Evolutionary conservation across 176 grass and related monocot genomes (phyloP).

Genomic region (barley (Hordeum vulgare)): MorexV3_pseudomolecules_assembly NC_058521.1:533131268-533131767

Average conservation of each 20-base stretch:
- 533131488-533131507: background rate
- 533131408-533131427: background rate
- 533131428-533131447: background rate
- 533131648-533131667: no score
- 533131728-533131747: no score
- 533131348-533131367: background rate
- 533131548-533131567: no score
- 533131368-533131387: background rate
- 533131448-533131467: background rate
- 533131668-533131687: background rate
- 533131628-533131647: background rate
- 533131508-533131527: slow-evolving; percentile 12
- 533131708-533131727: background rate
- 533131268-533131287: no score
- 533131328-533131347: no score
- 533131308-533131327: no score
- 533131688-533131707: background rate
- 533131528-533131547: no score
- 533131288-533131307: no score
- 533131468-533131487: background rate
- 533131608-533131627: background rate
- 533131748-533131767: no score
- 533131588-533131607: no score
- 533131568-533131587: no score
- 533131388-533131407: background rate